A percentile compares a stretch with the other conserved stretches of the same genome.
phyloP scores from a whole-genome alignment of 2,329 filamentous ascomycete genomes.

The Botrytis aclada region DNA sequence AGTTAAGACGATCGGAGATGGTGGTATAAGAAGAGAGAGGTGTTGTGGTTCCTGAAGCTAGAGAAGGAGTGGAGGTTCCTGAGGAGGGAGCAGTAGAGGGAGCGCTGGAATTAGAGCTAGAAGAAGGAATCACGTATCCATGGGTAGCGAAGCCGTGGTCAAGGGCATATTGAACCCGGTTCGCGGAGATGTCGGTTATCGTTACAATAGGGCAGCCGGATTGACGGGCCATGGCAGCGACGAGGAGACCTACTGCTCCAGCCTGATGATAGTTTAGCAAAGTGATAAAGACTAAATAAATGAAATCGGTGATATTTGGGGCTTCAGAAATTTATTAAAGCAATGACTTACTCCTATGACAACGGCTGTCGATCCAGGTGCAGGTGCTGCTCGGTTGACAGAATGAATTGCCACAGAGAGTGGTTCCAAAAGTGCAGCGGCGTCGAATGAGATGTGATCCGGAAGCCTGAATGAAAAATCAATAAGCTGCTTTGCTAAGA shows the following conservation, averaged over 20 bases:
- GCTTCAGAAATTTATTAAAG: neutral
- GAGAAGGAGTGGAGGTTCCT: neutral
- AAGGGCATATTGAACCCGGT: conserved; percentile 59
- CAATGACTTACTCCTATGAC: conserved; percentile 51
- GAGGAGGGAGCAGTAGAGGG: conserved; percentile 26
- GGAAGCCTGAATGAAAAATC: conserved; percentile 47
- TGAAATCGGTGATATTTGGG: neutral
- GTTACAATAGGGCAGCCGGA: conserved; percentile 58
- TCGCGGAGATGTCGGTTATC: conserved; percentile 58
- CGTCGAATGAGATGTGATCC: conserved; percentile 55
- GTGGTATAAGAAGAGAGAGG: conserved; percentile 41
- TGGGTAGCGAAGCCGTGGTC: conserved; percentile 58
- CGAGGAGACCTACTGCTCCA: conserved; percentile 61
- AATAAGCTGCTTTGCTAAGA: neutral
- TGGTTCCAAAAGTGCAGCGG: conserved; percentile 59
- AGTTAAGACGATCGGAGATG: conserved; percentile 48
- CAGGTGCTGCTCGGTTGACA: conserved; percentile 52
- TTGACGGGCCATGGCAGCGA: conserved; percentile 59
- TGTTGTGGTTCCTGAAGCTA: conserved; percentile 37
- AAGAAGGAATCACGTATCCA: conserved; percentile 52
- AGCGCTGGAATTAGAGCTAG: conserved; percentile 50
- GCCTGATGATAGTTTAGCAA: conserved; percentile 30
- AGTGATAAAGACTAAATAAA: neutral
- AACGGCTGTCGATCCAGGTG: conserved; percentile 55
- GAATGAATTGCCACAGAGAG: conserved; percentile 61